Percentiles rank a stretch among this genome's conserved stretches.
phyloP scores from a whole-genome alignment of 352 stramenopile genomes.

The Phytophthora europaea region DNA sequence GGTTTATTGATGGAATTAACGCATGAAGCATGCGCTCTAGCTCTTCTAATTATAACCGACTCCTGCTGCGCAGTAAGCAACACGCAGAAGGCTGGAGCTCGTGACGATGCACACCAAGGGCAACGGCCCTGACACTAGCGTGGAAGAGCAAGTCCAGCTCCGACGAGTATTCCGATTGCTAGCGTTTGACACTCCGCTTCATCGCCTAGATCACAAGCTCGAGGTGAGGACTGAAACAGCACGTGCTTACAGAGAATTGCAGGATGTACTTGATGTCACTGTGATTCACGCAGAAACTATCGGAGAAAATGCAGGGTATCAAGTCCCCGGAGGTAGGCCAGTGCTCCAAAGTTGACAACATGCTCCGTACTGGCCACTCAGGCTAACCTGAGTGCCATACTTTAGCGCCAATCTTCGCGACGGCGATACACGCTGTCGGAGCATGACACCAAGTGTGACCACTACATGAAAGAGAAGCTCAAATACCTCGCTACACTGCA shows the following conservation, averaged over 20 bases:
- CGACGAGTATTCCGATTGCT: constrained; percentile 76
- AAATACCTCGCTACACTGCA: constrained; percentile 65
- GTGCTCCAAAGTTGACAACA: background rate
- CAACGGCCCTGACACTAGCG: constrained; percentile 45
- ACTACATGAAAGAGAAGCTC: constrained; percentile 48
- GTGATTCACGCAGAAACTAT: constrained; percentile 46
- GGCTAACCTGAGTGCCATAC: background rate
- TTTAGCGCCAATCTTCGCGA: constrained; percentile 21
- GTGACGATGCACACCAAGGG: constrained; percentile 34
- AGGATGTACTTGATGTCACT: background rate
- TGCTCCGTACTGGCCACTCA: background rate
- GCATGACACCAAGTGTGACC: constrained; percentile 48
- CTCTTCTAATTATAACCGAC: background rate
- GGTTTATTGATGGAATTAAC: no score
- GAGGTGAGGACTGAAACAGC: constrained; percentile 40
- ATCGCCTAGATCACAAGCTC: constrained; percentile 71
- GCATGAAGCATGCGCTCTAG: no score
- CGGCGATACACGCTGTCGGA: constrained; percentile 42
- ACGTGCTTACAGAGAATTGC: background rate
- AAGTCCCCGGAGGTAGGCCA: constrained; percentile 29
- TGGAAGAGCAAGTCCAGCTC: constrained; percentile 86
- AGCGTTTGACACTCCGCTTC: constrained; percentile 70
- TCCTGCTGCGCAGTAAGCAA: background rate
- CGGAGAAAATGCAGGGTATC: constrained; percentile 41
- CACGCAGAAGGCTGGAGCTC: background rate